Evolutionary conservation across 2,329 filamentous ascomycete genomes (phyloP).

Genomic region (Pestalotiopsis sp.): DNA sequence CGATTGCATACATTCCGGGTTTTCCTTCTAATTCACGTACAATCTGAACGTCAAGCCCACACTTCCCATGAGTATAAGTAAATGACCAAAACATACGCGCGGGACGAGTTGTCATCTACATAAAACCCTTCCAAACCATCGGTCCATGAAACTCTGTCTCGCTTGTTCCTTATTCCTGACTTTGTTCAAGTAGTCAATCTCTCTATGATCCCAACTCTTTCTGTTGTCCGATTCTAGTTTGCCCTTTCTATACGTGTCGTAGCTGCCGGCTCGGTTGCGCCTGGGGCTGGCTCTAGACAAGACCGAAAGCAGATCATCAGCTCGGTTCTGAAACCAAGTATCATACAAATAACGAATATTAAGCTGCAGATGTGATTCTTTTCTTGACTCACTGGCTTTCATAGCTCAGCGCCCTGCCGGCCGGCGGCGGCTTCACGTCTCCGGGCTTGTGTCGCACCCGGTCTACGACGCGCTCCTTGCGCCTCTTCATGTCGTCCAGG

Average conservation of each 20-base stretch:
- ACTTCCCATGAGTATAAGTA: neutral
- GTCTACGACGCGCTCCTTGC: conserved; percentile 7
- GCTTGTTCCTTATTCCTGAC: neutral
- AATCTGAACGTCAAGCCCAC: no score
- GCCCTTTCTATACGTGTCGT: conserved; percentile 8
- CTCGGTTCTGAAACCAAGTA: neutral
- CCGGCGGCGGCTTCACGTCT: neutral
- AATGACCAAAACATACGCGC: neutral
- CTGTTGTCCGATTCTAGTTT: conserved; percentile 4
- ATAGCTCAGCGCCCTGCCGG: conserved; percentile 1
- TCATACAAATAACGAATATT: no score
- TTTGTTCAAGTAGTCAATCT: neutral
- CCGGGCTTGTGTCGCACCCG: neutral
- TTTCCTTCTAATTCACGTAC: no score
- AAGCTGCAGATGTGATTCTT: neutral
- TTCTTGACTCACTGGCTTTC: neutral
- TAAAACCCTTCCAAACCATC: neutral
- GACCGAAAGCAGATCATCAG: neutral
- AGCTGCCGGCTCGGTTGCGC: conserved; percentile 1
- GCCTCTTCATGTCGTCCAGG: neutral
- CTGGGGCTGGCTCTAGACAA: neutral
- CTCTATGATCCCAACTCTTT: conserved; percentile 4
- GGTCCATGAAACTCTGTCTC: neutral
- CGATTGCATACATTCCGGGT: no score
- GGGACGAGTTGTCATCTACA: neutral